phyloP scores from a whole-genome alignment of 73 alveolate genomes.

The Urostyla sp. region DNA sequence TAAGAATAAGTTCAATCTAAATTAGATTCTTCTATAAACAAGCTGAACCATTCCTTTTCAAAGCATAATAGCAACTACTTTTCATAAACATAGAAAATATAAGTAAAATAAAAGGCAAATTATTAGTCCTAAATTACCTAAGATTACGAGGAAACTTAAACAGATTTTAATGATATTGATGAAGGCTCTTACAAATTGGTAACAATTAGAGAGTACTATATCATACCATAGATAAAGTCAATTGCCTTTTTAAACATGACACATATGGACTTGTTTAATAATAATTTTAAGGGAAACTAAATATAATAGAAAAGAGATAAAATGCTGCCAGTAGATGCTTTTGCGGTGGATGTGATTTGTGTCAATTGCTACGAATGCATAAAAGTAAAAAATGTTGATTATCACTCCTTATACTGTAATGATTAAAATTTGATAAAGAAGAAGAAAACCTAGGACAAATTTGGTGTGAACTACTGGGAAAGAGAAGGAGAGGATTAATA shows the following conservation, averaged over 20 bases:
- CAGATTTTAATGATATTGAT: conserved; percentile 35
- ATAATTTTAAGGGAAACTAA: not conserved
- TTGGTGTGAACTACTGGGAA: too few species aligned
- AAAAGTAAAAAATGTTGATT: conserved; percentile 40
- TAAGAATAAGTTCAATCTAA: too few species aligned
- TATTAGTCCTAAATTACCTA: too few species aligned
- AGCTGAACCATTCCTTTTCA: too few species aligned
- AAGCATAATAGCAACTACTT: too few species aligned
- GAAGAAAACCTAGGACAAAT: not conserved
- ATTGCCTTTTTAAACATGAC: conserved; percentile 5
- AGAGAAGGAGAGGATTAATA: not conserved
- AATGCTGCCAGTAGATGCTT: conserved; percentile 56
- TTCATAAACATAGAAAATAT: too few species aligned
- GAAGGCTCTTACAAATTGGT: conserved; percentile 13
- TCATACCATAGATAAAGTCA: conserved; percentile 20
- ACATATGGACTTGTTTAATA: not conserved
- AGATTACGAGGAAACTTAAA: too few species aligned
- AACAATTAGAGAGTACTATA: not conserved
- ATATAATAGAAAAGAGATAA: not conserved
- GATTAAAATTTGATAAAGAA: not conserved
- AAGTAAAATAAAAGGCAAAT: too few species aligned
- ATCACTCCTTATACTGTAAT: conserved; percentile 31
- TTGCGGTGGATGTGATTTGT: conserved; percentile 49
- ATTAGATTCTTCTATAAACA: too few species aligned
- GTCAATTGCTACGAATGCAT: conserved; percentile 67